Evolutionary conservation across 306 rosid genomes (phyloP).

Genomic region (Argentina anserina): DNA sequence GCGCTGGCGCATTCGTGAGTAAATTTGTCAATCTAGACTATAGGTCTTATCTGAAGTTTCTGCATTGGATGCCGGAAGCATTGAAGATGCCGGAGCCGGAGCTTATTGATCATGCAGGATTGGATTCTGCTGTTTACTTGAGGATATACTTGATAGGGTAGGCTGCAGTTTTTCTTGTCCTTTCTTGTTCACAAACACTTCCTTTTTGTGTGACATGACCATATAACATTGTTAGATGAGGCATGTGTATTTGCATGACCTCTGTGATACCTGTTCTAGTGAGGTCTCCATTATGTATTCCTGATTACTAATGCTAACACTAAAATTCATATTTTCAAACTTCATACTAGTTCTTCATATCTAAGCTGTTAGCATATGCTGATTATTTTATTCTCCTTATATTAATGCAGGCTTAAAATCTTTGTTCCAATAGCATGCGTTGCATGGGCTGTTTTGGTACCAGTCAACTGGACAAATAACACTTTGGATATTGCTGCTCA

Average conservation of each 20-base stretch:
- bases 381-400: background rate
- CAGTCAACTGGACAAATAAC: conserved; percentile 64
- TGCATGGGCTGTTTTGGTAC: conserved; percentile 82
- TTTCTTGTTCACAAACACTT: too few species aligned
- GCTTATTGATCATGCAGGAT: conserved; percentile 94
- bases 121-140: conserved; percentile 93
- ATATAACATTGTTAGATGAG: too few species aligned
- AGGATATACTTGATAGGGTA: conserved; percentile 94
- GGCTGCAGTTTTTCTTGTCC: background rate
- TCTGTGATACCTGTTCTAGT: too few species aligned
- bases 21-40: conserved; percentile 85
- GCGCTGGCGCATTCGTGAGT: conserved; percentile 62
- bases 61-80: conserved; percentile 98
- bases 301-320: background rate
- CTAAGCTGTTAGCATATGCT: background rate
- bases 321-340: background rate
- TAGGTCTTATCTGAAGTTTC: conserved; percentile 60
- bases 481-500: conserved; percentile 19
- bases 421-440: conserved; percentile 84
- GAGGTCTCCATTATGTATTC: background rate
- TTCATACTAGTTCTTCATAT: background rate
- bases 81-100: conserved; percentile 89
- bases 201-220: too few species aligned
- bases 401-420: conserved; percentile 76
- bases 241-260: too few species aligned